A percentile compares a stretch with the other conserved stretches of the same genome.
Evolutionary conservation across 2,329 filamentous ascomycete species (phyloP).

Genomic region (Ploettnerulaceae sp.): DNA sequence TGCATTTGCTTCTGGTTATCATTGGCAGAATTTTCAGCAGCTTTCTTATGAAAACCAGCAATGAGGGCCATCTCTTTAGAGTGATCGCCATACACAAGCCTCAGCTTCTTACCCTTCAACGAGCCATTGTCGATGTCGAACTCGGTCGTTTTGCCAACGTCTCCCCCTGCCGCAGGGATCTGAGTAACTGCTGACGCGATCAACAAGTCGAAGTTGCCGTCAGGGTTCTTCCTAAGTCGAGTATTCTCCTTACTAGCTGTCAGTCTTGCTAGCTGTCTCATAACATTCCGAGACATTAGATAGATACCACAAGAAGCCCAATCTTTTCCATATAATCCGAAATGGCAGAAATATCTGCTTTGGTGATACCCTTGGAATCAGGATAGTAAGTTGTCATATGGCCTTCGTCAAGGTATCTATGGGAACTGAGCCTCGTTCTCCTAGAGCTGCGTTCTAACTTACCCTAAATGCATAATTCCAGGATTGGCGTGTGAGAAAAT

Average conservation of each 20-base stretch:
- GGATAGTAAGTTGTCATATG: conserved; percentile 83
- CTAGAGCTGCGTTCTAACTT: background rate
- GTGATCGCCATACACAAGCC: conserved; percentile 71
- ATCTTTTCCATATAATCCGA: conserved; percentile 70
- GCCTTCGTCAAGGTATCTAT: conserved; percentile 55
- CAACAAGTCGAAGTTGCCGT: conserved; percentile 64
- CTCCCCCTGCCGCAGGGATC: conserved; percentile 58
- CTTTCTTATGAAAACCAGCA: conserved; percentile 61
- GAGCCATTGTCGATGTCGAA: conserved; percentile 56
- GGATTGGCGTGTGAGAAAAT: conserved; percentile 65
- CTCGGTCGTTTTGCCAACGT: conserved; percentile 61
- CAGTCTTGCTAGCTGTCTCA: background rate
- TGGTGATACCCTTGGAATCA: conserved; percentile 66
- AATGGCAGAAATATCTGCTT: conserved; percentile 67
- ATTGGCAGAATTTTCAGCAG: conserved; percentile 65
- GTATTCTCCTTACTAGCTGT: conserved; percentile 58
- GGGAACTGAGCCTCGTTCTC: background rate
- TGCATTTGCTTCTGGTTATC: conserved; percentile 72
- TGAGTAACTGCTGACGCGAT: conserved; percentile 64
- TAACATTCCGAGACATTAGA: background rate
- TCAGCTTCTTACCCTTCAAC: conserved; percentile 63
- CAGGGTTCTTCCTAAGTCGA: conserved; percentile 60
- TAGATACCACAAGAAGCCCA: conserved; percentile 52
- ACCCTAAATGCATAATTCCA: conserved; percentile 70
- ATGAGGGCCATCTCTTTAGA: conserved; percentile 66